Conservation (phyloP, 352 stramenopile species). For the Pythium myriotylum region DNA sequence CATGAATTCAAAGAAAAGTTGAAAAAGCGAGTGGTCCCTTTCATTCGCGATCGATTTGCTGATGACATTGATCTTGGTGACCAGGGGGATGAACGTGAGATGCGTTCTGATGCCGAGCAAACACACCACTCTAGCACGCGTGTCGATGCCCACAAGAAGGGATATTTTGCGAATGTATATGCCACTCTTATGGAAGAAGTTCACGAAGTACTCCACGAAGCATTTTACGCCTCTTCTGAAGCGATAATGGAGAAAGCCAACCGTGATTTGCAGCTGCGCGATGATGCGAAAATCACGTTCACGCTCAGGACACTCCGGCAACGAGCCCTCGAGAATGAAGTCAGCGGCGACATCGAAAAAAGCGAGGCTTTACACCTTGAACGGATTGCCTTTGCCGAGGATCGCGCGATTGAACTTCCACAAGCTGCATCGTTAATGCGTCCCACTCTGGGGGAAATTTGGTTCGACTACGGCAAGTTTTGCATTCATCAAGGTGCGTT, state of each 20-base stretch:
- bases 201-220: constrained; percentile 62
- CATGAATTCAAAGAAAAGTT: constrained; percentile 84
- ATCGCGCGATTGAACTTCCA: constrained; percentile 23
- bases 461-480: constrained; percentile 72
- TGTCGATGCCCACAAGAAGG: constrained; percentile 41
- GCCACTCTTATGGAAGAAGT: constrained; percentile 78
- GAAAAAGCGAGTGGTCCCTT: constrained; percentile 76
- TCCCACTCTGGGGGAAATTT: constrained; percentile 37
- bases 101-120: background rate
- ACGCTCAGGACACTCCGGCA: constrained; percentile 44
- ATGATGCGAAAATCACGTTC: constrained; percentile 29
- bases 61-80: constrained; percentile 1
- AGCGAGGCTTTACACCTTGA: constrained; percentile 67
- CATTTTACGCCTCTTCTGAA: constrained; percentile 40
- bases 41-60: constrained; percentile 62
- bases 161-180: constrained; percentile 72
- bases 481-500: constrained; percentile 48
- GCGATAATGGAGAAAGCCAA: constrained; percentile 38
- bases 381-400: constrained; percentile 59
- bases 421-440: constrained; percentile 4
- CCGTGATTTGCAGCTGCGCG: constrained; percentile 12
- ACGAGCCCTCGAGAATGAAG: constrained; percentile 69
- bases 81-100: background rate
- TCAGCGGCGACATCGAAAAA: constrained; percentile 67
- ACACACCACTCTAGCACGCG: background rate